These are phyloP conservation scores for Lactarius indigo DNA, from an alignment of 768 basidiomycete genomes.

Conservation along the genomic window DNA sequence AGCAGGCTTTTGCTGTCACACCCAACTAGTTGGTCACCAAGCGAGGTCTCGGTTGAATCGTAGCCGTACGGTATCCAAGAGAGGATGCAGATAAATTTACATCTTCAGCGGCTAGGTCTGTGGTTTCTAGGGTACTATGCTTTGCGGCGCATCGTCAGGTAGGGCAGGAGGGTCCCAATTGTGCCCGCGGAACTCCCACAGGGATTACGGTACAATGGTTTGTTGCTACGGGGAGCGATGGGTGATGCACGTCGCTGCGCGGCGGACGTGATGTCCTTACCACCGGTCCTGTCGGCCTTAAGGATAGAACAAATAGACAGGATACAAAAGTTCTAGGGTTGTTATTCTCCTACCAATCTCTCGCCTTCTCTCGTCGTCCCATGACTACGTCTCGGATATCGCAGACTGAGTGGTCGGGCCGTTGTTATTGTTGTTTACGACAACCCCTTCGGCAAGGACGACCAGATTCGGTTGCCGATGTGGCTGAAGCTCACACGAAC, in stretches of 20 bases:
- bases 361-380: neutral
- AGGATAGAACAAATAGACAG: neutral
- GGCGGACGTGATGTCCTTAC: neutral
- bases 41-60: neutral
- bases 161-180: neutral
- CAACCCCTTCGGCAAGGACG: neutral
- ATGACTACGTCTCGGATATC: neutral
- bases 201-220: neutral
- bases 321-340: neutral
- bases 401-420: neutral
- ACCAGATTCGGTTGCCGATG: conserved; percentile 4
- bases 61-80: neutral
- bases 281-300: neutral
- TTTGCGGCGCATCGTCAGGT: neutral
- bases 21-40: neutral
- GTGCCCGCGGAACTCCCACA: neutral
- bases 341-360: neutral
- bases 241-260: neutral
- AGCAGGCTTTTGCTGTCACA: neutral
- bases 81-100: neutral
- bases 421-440: neutral
- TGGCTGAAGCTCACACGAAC: neutral
- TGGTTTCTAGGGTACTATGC: neutral
- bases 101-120: too few species aligned
- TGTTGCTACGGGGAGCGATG: neutral